Evolutionary conservation across 306 rosid species (phyloP).

Genomic region (Citrullus mucosospermus): DNA sequence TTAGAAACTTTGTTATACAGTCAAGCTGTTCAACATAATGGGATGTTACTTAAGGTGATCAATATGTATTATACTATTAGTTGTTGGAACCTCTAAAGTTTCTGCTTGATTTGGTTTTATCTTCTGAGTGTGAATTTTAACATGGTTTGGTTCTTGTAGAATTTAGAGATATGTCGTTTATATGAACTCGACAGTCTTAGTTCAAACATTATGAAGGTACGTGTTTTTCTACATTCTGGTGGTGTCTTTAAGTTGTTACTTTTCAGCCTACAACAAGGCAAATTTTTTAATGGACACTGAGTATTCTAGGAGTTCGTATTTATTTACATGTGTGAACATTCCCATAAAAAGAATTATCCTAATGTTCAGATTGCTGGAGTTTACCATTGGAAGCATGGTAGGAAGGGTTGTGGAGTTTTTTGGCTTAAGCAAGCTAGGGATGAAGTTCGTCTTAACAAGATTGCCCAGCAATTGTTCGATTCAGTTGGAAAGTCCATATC

Average conservation of each 20-base stretch:
- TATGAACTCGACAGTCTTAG: slow-evolving; percentile 57
- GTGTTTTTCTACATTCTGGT: background rate
- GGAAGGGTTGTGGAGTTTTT: slow-evolving; percentile 72
- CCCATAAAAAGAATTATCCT: background rate
- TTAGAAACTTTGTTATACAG: slow-evolving; percentile 59
- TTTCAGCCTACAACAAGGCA: background rate
- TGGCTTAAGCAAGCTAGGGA: slow-evolving; percentile 95
- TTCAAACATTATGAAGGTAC: slow-evolving; percentile 80
- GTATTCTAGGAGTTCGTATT: background rate
- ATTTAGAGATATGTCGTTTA: slow-evolving; percentile 81
- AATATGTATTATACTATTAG: slow-evolving; percentile 5
- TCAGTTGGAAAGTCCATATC: slow-evolving; percentile 89
- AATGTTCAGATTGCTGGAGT: slow-evolving; percentile 74
- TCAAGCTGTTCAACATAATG: slow-evolving; percentile 67
- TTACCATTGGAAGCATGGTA: slow-evolving; percentile 89
- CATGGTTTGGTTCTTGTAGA: slow-evolving; percentile 34
- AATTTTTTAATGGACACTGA: background rate
- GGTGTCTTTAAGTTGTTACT: background rate
- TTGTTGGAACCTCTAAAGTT: slow-evolving; percentile 4
- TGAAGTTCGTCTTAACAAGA: slow-evolving; percentile 62
- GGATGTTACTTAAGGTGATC: slow-evolving; percentile 63
- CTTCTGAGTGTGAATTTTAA: slow-evolving; percentile 10
- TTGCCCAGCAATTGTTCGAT: slow-evolving; percentile 80
- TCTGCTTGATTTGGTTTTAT: slow-evolving; percentile 1
- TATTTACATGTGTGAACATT: background rate